A percentile compares a stretch with the other conserved stretches of the same genome.
phyloP scores from a whole-genome alignment of 805 yeast genomes.

The Yarrowia porcina region DNA sequence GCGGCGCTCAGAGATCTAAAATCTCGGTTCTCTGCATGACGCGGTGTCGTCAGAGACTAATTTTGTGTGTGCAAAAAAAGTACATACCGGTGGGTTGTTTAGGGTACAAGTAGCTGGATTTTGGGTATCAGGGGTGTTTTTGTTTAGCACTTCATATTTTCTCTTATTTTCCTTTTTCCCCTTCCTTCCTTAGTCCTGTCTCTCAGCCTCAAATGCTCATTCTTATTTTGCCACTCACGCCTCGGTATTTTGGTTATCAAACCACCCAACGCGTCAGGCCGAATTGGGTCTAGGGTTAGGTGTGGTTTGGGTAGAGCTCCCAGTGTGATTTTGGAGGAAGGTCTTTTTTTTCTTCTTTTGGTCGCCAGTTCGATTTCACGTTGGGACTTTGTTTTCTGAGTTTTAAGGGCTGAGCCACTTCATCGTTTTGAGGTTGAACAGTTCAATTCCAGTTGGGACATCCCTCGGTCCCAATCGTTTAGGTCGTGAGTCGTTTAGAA shows the following conservation, averaged over 20 bases:
- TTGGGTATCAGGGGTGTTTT: not conserved
- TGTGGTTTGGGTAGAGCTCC: too few species aligned
- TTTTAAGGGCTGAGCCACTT: too few species aligned
- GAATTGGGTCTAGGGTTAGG: not conserved
- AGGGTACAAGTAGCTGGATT: too few species aligned
- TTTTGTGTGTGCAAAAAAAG: not conserved
- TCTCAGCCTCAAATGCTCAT: not conserved
- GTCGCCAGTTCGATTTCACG: not conserved
- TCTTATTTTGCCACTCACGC: not conserved
- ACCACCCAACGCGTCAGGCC: not conserved
- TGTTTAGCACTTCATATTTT: not conserved
- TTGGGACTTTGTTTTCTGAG: not conserved
- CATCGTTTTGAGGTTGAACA: too few species aligned
- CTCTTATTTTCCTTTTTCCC: not conserved
- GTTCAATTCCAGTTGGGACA: too few species aligned
- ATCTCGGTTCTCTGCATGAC: constrained; percentile 3
- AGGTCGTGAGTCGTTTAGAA: constrained; percentile 19
- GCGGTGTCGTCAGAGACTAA: constrained; percentile 1
- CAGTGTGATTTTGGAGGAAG: too few species aligned
- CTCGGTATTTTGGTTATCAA: not conserved
- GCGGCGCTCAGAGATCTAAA: constrained; percentile 4
- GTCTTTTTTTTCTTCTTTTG: too few species aligned
- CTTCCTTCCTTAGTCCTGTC: too few species aligned
- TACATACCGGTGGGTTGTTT: too few species aligned
- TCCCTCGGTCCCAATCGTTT: constrained; percentile 14